phyloP scores from a whole-genome alignment of 768 basidiomycete genomes.

The Piloderma croceum region DNA sequence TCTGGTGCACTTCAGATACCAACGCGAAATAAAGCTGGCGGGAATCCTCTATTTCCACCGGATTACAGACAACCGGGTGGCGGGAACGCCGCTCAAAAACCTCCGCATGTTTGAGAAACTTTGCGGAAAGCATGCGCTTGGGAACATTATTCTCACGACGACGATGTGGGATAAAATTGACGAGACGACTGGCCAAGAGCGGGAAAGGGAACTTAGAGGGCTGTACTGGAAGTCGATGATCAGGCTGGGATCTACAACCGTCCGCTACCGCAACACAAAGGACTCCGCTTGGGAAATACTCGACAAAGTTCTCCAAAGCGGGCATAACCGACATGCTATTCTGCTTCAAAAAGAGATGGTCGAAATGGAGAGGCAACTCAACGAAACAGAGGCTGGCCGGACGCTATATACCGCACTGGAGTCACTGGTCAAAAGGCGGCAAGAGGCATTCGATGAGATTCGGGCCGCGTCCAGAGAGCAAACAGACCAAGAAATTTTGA shows the following conservation, averaged over 20 bases:
- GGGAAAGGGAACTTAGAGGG: constrained; percentile 24
- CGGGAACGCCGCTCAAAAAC: constrained; percentile 18
- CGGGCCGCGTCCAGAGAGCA: no score
- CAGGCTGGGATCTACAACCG: no score
- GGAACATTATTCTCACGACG: constrained; percentile 27
- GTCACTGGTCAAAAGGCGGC: constrained; percentile 9
- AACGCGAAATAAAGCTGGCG: constrained; percentile 11
- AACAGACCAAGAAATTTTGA: no score
- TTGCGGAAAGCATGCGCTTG: constrained; percentile 16
- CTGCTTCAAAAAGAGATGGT: constrained; percentile 14
- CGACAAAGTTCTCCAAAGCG: no score
- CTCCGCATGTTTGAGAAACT: constrained; percentile 11
- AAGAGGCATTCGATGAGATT: no score
- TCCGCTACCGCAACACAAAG: no score
- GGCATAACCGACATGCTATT: constrained; percentile 8
- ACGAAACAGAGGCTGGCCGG: constrained; percentile 13
- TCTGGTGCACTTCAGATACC: no score
- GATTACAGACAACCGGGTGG: constrained; percentile 14
- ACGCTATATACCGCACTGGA: constrained; percentile 10
- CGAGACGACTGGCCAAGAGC: constrained; percentile 12
- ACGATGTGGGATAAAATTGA: no score
- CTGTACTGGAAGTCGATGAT: no score
- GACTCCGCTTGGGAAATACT: no score
- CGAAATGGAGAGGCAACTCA: constrained; percentile 11
- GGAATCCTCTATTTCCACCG: constrained; percentile 20